A percentile compares a stretch with the other conserved stretches of the same genome.
Evolutionary conservation across 768 basidiomycete species (phyloP).

Genomic region (Chlorophyllum brunneum): DNA sequence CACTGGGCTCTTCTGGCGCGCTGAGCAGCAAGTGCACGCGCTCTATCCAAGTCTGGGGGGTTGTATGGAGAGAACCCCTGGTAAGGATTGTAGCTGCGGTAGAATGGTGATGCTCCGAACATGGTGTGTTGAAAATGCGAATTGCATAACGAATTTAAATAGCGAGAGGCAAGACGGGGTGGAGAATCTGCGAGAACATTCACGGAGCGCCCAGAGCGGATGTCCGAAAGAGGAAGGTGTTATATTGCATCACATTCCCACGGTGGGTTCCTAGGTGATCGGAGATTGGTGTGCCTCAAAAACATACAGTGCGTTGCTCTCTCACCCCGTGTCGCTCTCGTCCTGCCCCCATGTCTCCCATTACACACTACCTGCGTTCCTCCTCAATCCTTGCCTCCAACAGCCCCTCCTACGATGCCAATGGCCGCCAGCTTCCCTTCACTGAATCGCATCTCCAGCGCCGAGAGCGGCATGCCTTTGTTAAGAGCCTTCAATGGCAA

Average conservation of each 20-base stretch:
- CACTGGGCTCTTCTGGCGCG: conserved; percentile 34
- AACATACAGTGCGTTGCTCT: conserved; percentile 8
- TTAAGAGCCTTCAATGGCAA: conserved; percentile 35
- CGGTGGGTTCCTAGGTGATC: conserved; percentile 17
- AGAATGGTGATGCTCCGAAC: not conserved
- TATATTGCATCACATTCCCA: conserved; percentile 1
- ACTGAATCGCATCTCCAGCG: conserved; percentile 44
- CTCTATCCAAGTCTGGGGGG: conserved; percentile 19
- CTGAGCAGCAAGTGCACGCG: conserved; percentile 27
- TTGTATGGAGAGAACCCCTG: conserved; percentile 21
- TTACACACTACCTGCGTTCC: conserved; percentile 22
- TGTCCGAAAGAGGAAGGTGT: not conserved
- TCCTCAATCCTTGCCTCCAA: conserved; percentile 25
- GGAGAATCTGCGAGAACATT: not conserved
- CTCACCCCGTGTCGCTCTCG: conserved; percentile 8
- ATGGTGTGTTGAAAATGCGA: not conserved
- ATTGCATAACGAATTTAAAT: not conserved
- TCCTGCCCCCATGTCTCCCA: conserved; percentile 17
- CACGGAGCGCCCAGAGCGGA: not conserved
- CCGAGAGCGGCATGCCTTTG: conserved; percentile 48
- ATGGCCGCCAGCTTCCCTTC: conserved; percentile 41
- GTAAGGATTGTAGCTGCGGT: conserved; percentile 25
- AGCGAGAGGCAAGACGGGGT: not conserved
- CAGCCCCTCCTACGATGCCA: conserved; percentile 32
- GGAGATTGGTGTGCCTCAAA: conserved; percentile 10